Base-by-base conservation (phyloP, 179 eudicot species). In the Carnegiea gigantea region DNA sequence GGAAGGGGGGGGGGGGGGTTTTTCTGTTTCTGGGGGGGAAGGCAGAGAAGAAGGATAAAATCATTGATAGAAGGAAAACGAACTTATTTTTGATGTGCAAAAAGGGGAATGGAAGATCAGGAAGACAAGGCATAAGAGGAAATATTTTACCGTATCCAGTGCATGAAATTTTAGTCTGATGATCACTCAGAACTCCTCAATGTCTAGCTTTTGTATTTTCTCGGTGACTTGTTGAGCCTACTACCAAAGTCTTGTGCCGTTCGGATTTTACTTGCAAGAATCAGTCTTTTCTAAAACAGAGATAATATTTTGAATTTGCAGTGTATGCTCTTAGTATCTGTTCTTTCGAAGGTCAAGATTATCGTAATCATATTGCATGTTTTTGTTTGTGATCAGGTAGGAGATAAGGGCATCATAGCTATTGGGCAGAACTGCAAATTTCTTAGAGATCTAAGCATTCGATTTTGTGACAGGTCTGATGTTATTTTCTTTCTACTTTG, bases 341-440 rank as follows among this genome's bases (percentile, higher is more conserved):
- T 43, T 1, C 21, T n/a, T n/a, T 43, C 0, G 13, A n/a, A 73
- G 18, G 5, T 64, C 1, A 7, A 12, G 4, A 62, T 68, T 70
- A 33, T 70, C 15, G 15, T 36, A 70, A 0, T 70, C 44, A 70
- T 36, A 17, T 15, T 36, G 15, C 68, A 30, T 26, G 17, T 70
- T 40, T 33, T 68, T 68, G 40, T 30, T 70, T 30, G 46, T 36
- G 20, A 33, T 44, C 15, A 74, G 77, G 57, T 74, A 1, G 77
- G 77, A 44, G 54, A 74, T 23, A 74, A 74, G 38, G 57, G 77
- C 59, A 74, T 74, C 53, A 14, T 46, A 74, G 59, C 77, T 21
- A 74, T 74, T 23, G 77, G 77, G 28, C 77, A 48, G 77, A 74
- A 74, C 77, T 74, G 77, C 59, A 74, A 74, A 74, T 74, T 74